A percentile compares a stretch with the other conserved stretches of the same genome.
phyloP scores from a whole-genome alignment of 371 early-diverging fungal species.

The Parasitella parasitica region DNA sequence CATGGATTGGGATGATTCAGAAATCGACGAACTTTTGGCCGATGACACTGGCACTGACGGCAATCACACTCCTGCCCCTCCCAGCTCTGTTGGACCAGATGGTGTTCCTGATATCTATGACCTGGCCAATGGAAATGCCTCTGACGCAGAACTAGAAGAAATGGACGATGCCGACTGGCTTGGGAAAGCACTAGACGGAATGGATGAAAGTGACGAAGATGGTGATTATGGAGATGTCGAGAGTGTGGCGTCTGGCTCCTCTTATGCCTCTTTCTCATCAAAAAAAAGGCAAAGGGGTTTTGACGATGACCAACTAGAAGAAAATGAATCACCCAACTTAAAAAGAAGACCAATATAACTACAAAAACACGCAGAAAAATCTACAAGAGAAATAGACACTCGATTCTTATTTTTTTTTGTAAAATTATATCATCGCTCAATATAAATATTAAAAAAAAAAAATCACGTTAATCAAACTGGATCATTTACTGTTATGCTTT shows the following conservation, averaged over 20 bases:
- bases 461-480: too few relatives aligned
- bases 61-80: not conserved
- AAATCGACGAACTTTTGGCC: constrained; percentile 51
- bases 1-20: constrained; percentile 55
- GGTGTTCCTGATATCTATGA: not conserved
- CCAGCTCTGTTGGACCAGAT: not conserved
- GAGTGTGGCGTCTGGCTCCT: not conserved
- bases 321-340: not conserved
- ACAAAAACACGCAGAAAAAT: too few relatives aligned
- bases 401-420: too few relatives aligned
- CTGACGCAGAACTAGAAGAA: not conserved
- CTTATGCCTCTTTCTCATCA: not conserved
- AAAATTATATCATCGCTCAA: too few relatives aligned
- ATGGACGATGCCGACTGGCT: not conserved
- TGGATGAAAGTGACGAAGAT: not conserved
- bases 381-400: too few relatives aligned
- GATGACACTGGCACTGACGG: constrained; percentile 1
- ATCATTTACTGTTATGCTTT: too few relatives aligned
- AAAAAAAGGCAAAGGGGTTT: not conserved
- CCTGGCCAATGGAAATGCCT: not conserved
- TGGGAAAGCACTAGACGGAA: not conserved
- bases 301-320: not conserved
- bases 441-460: too few relatives aligned
- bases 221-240: not conserved
- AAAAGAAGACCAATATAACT: too few relatives aligned